Conservation (phyloP, 768 basidiomycete species). For the Kwoniella shandongensis region DNA sequence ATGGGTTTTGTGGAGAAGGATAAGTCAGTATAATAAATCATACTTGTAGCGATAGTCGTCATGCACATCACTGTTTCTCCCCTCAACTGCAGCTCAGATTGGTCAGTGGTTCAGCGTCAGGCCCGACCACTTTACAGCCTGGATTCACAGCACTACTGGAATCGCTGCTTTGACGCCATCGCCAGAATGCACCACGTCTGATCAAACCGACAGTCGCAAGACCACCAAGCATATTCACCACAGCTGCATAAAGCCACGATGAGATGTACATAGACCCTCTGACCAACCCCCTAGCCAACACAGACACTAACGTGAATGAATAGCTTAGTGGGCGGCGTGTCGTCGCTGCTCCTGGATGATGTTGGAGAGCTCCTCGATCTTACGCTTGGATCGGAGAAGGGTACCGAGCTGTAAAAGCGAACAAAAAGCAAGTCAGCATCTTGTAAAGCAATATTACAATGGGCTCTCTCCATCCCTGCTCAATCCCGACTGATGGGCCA, state of each 20-base stretch:
- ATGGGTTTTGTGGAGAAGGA: no score
- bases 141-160: no score
- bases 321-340: slow-evolving; percentile 53
- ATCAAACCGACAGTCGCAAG: no score
- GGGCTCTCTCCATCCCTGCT: not conserved
- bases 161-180: no score
- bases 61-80: no score
- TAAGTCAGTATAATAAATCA: no score
- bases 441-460: no score
- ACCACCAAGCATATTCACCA: not conserved
- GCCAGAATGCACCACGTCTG: no score
- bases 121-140: no score
- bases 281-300: not conserved
- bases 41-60: no score
- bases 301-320: slow-evolving; percentile 1
- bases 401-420: slow-evolving; percentile 82
- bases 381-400: slow-evolving; percentile 96
- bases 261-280: slow-evolving; percentile 1
- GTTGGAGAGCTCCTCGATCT: slow-evolving; percentile 89
- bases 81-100: no score
- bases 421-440: slow-evolving; percentile 1
- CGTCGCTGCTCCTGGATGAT: slow-evolving; percentile 66
- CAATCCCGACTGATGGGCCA: not conserved
- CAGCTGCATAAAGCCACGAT: slow-evolving; percentile 2
- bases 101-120: no score